phyloP scores from a whole-genome alignment of 352 stramenopile species.

The Globisporangium middletonii region DNA sequence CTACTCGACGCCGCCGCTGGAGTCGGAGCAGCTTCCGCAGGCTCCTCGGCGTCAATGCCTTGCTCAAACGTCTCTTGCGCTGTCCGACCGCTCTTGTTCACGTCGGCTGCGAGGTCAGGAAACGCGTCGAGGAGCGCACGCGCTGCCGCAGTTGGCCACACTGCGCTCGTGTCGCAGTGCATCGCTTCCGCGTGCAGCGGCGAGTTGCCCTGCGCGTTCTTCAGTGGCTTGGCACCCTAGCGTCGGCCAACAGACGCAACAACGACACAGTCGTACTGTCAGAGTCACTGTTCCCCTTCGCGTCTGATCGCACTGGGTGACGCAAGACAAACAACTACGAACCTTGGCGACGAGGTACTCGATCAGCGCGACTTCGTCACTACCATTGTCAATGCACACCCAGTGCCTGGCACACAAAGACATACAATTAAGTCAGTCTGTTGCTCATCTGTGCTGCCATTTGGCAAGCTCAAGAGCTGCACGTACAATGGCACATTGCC shows the following conservation, averaged over 20 bases:
- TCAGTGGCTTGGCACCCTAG: slow-evolving; percentile 53
- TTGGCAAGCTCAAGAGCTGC: background rate
- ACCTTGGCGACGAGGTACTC: slow-evolving; percentile 61
- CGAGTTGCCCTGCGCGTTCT: slow-evolving; percentile 53
- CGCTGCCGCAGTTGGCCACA: slow-evolving; percentile 51
- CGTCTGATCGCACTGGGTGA: too few species aligned
- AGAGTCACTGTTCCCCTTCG: too few species aligned
- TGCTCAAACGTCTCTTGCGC: slow-evolving; percentile 61
- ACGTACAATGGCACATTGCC: slow-evolving; percentile 65
- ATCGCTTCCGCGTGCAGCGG: slow-evolving; percentile 73
- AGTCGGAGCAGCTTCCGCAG: slow-evolving; percentile 16
- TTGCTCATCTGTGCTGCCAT: too few species aligned
- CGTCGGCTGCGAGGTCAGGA: slow-evolving; percentile 40
- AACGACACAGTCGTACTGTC: background rate
- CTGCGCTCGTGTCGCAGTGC: slow-evolving; percentile 48
- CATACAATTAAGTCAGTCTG: background rate
- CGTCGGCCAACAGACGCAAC: background rate
- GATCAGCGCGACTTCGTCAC: slow-evolving; percentile 38
- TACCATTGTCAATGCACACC: slow-evolving; percentile 54
- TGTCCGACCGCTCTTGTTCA: slow-evolving; percentile 53
- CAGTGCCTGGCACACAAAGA: slow-evolving; percentile 38
- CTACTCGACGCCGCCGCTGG: background rate
- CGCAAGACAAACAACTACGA: background rate
- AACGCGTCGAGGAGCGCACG: slow-evolving; percentile 40
- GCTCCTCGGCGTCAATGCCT: slow-evolving; percentile 50